Evolutionary conservation across 768 basidiomycete species (phyloP).

Genomic region (Rhodotorula graminis): DNA sequence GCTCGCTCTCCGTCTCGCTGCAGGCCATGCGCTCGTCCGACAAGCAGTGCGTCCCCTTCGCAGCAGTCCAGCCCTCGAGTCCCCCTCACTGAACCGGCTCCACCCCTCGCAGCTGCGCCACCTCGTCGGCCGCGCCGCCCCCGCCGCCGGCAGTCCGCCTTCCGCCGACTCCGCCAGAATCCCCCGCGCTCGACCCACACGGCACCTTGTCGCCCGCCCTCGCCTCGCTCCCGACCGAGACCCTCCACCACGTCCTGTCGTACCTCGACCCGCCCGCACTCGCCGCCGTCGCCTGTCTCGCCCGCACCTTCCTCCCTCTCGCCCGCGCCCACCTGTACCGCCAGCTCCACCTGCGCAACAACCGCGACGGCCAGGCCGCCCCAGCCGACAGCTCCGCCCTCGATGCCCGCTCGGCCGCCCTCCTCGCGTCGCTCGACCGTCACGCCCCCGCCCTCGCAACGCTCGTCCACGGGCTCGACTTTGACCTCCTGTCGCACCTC

Average conservation of each 20-base stretch:
- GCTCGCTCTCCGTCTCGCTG: no score
- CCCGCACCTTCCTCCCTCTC: slow-evolving; percentile 4
- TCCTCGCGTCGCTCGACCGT: neutral
- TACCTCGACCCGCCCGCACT: slow-evolving; percentile 8
- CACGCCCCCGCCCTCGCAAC: neutral
- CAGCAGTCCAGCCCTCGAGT: no score
- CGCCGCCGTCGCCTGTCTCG: slow-evolving; percentile 5
- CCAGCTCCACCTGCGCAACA: slow-evolving; percentile 13
- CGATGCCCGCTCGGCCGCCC: neutral
- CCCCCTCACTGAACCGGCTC: neutral
- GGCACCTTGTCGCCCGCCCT: neutral
- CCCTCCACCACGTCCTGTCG: slow-evolving; percentile 12
- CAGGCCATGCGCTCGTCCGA: neutral
- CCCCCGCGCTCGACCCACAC: neutral
- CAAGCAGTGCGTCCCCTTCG: neutral
- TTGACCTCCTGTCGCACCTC: slow-evolving; percentile 18
- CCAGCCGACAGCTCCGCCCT: neutral
- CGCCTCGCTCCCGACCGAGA: slow-evolving; percentile 21
- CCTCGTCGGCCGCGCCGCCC: neutral
- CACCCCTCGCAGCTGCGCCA: neutral
- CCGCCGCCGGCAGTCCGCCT: neutral
- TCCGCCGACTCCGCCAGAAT: neutral
- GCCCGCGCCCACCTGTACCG: slow-evolving; percentile 3
- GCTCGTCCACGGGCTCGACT: slow-evolving; percentile 2
- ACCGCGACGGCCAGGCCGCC: neutral